Percentiles rank a stretch among this genome's conserved stretches.
Conservation (phyloP, 169 alveolate species). For the Plasmodium blacklocki region DNA sequence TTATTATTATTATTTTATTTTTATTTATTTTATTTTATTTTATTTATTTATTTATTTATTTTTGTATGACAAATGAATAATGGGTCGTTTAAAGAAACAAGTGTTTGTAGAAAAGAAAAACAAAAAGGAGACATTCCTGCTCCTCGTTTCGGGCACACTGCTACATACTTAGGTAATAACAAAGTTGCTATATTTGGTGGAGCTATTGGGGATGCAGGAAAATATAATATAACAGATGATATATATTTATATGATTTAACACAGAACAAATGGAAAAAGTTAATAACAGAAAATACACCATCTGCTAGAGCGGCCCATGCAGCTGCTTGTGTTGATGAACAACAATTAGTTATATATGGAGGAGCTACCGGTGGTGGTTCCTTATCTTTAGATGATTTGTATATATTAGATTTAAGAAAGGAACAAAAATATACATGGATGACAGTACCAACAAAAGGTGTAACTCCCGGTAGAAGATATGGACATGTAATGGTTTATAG, state of each 20-base stretch:
- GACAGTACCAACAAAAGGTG: slow-evolving; percentile 97
- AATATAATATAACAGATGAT: slow-evolving; percentile 97
- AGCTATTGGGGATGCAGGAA: slow-evolving; percentile 98
- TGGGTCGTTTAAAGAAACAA: slow-evolving; percentile 71
- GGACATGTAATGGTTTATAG: slow-evolving; percentile 98
- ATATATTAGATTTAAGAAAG: slow-evolving; percentile 95
- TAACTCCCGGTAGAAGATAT: slow-evolving; percentile 99
- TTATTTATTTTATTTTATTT: neutral
- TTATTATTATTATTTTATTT: neutral
- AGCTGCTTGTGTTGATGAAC: slow-evolving; percentile 97
- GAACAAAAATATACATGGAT: slow-evolving; percentile 96
- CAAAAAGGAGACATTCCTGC: slow-evolving; percentile 95
- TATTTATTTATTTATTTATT: neutral
- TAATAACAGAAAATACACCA: slow-evolving; percentile 93
- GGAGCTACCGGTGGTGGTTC: slow-evolving; percentile 99
- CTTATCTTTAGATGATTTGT: slow-evolving; percentile 96
- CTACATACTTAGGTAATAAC: slow-evolving; percentile 93
- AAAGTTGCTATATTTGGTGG: slow-evolving; percentile 95
- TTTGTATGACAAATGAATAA: slow-evolving; percentile 74
- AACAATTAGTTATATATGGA: slow-evolving; percentile 97
- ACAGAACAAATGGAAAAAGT: slow-evolving; percentile 91
- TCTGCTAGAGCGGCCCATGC: slow-evolving; percentile 99
- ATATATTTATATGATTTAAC: slow-evolving; percentile 92
- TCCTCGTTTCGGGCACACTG: slow-evolving; percentile 98
- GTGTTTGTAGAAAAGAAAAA: slow-evolving; percentile 80